Evolutionary conservation across 352 stramenopile species (phyloP), one percentile per base, ranked within the genome.

Genomic region (Phytophthora uliginosa): DNA sequence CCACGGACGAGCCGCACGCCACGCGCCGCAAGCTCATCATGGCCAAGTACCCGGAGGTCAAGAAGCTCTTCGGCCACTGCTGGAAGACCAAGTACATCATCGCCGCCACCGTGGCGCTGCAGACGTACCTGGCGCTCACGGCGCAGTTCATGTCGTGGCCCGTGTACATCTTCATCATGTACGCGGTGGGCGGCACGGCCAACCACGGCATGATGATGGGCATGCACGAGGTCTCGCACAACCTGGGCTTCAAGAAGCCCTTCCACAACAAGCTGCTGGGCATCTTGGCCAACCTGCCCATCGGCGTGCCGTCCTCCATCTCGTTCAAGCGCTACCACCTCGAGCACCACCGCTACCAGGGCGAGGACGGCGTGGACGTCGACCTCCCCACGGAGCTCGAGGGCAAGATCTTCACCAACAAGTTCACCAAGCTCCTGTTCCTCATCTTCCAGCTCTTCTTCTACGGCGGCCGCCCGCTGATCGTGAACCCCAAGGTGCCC

Each of bases 251-350:
- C 75, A 98, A 98, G 77, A 94, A 85, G 52, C 84, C 93, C 2
- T 47, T 94, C 20, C 77, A 89, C 70, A 99, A 99, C 83, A 84
- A 92, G 60, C 57, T 98, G 20, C 79, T 99, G 13, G 91, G 83
- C 18, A 95, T 99, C 63, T 71, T 99, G 40, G 91, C 95, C 9
- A 99, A 99, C 79, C 76, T 98, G 56, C 93, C 96, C 5, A 87
- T 99, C 26, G 91, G 88, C 15, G 85, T 99, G 47, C 97, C 98
- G 0, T 95, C 93, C 2, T 84, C 93, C 18, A 86, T 97, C 56
- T 92, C 93, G 26, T 99, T 99, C 82, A 99, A 98, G 82, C 81
- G 95, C 12, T 99, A 99, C 83, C 98, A 99, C 82, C 93, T 98
- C 77, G 96, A 99, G 70, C 98, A 99, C 88, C 98, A 99, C 83